Evolutionary conservation across 257 asterid genomes (phyloP), one percentile per base, ranked within the genome.

Genomic region (Ophiorrhiza pumila): DNA sequence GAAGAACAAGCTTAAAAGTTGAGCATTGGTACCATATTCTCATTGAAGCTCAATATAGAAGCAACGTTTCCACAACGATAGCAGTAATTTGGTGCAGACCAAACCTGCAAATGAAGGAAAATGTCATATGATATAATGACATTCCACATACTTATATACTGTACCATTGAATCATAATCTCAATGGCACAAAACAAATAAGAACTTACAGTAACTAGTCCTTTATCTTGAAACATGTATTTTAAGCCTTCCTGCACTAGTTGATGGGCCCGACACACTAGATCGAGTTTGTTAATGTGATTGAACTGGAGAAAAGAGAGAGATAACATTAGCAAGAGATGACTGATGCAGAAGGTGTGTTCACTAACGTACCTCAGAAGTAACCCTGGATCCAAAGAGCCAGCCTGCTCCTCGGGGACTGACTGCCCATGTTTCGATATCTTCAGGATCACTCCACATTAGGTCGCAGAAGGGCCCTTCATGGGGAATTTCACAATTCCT

Each of bases 401-500:
- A 95, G 70, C 99, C 99, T 70, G 99, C 99, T 76, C 99, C 99
- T 72, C 99, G 89, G 32, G 99, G 99, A 80, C 99, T 95, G 46
- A 95, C 99, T 37, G 99, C 97, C 99, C 99, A 95, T 45, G 98
- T 95, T 81, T 95, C 99, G 70, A 95, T 95, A 77, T 95, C 99
- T 86, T 95, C 99, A 46, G 99, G 99, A 76, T 95, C 99, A 87
- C 99, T 95, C 99, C 99, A 95, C 99, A 95, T 95, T 53, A 95
- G 91, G 85, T 95, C 99, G 74, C 99, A 95, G 85, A 95, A 92
- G 45, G 99, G 98, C 74, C 99, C 99, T 85, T 95, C 99, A 80
- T 95, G 98, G 60, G 99, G 99, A 71, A 95, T 95, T 76, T 95
- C 99, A 68, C 99, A 90, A 82, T 90, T 92, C 72, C 98, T 80